Base-by-base conservation (phyloP, 2,329 filamentous ascomycete species). In the Aspergillus thermomutatus region DNA sequence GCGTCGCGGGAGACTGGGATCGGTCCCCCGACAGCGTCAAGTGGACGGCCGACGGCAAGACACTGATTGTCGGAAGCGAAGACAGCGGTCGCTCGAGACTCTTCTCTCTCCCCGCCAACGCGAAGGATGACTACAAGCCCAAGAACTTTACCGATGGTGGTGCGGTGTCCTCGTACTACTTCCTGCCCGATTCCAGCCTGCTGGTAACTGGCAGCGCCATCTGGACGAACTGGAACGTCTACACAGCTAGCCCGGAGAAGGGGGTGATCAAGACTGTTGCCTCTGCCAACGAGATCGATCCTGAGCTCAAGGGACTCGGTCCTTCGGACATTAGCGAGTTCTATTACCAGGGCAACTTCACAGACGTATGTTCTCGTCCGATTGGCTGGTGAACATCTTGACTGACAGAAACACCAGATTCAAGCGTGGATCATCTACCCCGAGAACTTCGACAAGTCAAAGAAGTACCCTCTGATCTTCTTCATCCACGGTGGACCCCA, bases 401-500 rank as follows among this genome's bases (percentile, higher is more conserved):
- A n/a, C 58, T 66, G 49, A 70, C n/a, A 3, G 23, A 8, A 10
- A 11, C 11, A 5, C 40, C 40, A 75, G 73, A 66, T 76, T 26
- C 75, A 78, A 48, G 64, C 74, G 11, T 77, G 68, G 68, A 66
- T 78, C 10, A 62, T 77, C 49, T 73, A 75, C 47, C 75, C 82
- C 62, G 73, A 75, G 34, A 69, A 82, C 64, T 95, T 93, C 68
- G 82, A 90, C 66, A 74, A 81, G 8, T 79, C 74, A 19, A 88
- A 91, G 72, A 91, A 84, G 61, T 95, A 93, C 66, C 91, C 91
- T 0, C 79, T 96, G 4, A 85, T 88, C 1, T 87, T 92, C 69
- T 77, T 92, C 45, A 89, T 95, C 60, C 91, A 96, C 67, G 91
- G 91, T 54, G 91, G 91, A 0, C 91, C 91, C 0, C 90, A 94